Evolutionary conservation across 495 filamentous ascomycete species (phyloP), one percentile per base, ranked within the genome.

Genomic region (Aspergillus bridgeri): DNA sequence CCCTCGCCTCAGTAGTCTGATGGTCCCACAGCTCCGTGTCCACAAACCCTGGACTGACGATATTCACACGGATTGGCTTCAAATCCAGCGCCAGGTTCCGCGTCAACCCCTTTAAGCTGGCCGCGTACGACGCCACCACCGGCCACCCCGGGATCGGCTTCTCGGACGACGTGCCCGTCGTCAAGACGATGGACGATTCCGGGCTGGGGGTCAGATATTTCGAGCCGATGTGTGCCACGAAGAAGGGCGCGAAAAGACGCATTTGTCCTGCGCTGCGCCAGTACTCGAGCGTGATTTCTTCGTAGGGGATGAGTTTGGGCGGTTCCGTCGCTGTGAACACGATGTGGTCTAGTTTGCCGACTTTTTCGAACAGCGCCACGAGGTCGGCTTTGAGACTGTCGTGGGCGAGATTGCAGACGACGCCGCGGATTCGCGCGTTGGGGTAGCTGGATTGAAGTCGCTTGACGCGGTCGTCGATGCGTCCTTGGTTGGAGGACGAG

Each of bases 61-160:
- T 56, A 63, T 89, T 90, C n/a, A 87, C 83, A 7, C 87, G 69
- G 3, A 87, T 57, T 0, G 87, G 86, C 57, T 72, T 74, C 43
- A 89, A 54, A 56, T 88, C 86, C 6, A 87, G 58, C 5, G 85
- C 86, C 15, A 89, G 66, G 20, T 75, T 78, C 3, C 79, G 71
- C 7, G 67, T 68, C 45, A 86, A 68, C 22, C 78, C 80, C 23
- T 70, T 67, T 4, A 78, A 29, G 0, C 47, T 82, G 59, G 81
- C 80, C 3, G 66, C 75, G 59, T 74, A 75, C 20, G 60, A 70
- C 9, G 77, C 75, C 0, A 78, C 63, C 1, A 82, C 53, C 8
- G 70, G 60, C 81, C 82, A 86, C 6, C 75, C 75, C 1, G 73
- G 73, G 0, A 54, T 25, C 13, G 86, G 85, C 54, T 74, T 76